These are phyloP conservation scores for Carallia brachiata DNA, from an alignment of 345 rosid genomes.

Conservation along the genomic window DNA sequence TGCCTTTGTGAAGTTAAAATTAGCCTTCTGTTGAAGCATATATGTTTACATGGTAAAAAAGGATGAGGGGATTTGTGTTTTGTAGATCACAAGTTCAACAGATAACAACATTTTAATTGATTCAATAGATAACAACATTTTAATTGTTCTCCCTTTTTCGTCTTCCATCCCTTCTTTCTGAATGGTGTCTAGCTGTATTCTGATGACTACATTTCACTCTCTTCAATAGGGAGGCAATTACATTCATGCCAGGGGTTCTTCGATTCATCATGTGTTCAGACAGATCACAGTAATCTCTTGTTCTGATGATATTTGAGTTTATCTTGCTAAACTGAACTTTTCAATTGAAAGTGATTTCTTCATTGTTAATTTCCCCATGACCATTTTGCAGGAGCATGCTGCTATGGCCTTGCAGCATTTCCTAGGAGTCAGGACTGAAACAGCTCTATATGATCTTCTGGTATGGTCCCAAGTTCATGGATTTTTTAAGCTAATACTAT, in stretches of 20 bases:
- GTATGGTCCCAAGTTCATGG: constrained; percentile 34
- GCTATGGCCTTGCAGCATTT: constrained; percentile 71
- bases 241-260: constrained; percentile 73
- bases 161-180: neutral
- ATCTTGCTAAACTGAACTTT: constrained; percentile 7
- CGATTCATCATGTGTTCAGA: constrained; percentile 64
- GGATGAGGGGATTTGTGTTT: no score
- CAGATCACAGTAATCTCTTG: constrained; percentile 57
- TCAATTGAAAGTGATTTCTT: constrained; percentile 11
- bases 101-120: no score
- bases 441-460: constrained; percentile 66
- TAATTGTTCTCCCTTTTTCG: no score
- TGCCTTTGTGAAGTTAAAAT: neutral
- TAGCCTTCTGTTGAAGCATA: constrained; percentile 1
- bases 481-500: neutral
- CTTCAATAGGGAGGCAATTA: constrained; percentile 76
- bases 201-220: constrained; percentile 11
- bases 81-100: neutral
- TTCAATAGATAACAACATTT: no score
- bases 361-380: neutral
- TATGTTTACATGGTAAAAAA: neutral
- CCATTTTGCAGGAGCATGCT: constrained; percentile 69
- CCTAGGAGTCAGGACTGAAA: constrained; percentile 50
- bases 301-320: neutral
- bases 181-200: neutral